Conservation (phyloP, 306 rosid genomes). For the Ammopiptanthus mongolicus region DNA sequence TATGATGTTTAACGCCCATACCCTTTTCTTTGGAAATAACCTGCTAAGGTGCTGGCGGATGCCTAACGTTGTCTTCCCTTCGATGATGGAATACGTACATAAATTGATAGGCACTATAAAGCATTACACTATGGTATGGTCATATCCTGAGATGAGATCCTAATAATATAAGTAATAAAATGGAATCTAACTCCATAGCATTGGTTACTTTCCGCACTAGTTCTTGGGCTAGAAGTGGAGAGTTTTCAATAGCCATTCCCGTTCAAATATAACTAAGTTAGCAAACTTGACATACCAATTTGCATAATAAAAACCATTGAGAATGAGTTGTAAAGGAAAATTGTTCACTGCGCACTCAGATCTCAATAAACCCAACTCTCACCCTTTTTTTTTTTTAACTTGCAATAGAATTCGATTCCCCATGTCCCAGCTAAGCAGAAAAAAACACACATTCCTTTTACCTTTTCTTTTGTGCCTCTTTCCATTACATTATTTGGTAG, state of each 20-base stretch:
- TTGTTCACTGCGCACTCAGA: constrained; percentile 7
- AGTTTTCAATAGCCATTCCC: neutral
- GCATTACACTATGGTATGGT: neutral
- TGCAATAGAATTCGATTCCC: constrained; percentile 6
- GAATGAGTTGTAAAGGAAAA: constrained; percentile 18
- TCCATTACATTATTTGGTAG: neutral
- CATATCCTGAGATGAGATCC: neutral
- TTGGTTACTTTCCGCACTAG: neutral
- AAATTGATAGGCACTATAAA: neutral
- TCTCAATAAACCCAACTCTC: constrained; percentile 16
- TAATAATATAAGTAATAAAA: neutral
- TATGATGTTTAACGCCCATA: neutral
- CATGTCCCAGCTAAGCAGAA: constrained; percentile 4
- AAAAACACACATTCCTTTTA: constrained; percentile 17
- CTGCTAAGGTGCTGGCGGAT: too few relatives aligned
- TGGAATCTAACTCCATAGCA: neutral
- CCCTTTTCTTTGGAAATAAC: neutral
- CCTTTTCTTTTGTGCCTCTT: neutral
- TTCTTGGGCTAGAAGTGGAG: neutral
- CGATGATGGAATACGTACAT: neutral
- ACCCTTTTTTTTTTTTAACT: neutral
- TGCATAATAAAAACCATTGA: neutral
- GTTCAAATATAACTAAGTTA: neutral
- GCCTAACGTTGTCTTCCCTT: neutral
- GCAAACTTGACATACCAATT: neutral